These are phyloP conservation scores for Ceratobasidium theobromae DNA, from an alignment of 1,284 basidiomycete species.

Conservation along the genomic window DNA sequence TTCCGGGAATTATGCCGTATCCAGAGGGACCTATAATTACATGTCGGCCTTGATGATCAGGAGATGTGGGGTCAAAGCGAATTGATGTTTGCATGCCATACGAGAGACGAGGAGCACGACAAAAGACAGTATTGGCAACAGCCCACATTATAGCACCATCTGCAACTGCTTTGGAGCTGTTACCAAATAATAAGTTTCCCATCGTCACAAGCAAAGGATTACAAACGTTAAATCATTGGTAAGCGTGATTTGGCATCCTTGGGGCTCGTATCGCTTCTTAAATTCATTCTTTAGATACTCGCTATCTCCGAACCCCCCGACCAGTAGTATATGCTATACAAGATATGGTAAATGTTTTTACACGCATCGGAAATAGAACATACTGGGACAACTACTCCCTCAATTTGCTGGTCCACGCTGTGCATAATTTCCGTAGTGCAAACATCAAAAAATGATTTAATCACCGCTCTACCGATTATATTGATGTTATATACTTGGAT, in stretches of 20 bases:
- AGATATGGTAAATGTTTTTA: not conserved
- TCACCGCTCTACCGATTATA: not conserved
- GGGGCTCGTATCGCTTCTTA: not conserved
- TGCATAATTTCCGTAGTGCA: conserved; percentile 2
- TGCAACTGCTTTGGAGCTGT: too few species aligned
- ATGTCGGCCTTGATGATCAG: too few species aligned
- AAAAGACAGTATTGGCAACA: too few species aligned
- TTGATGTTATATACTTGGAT: not conserved
- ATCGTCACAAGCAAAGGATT: too few species aligned
- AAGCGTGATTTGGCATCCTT: not conserved
- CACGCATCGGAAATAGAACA: not conserved
- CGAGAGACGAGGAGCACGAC: too few species aligned
- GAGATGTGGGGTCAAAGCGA: too few species aligned
- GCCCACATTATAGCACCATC: too few species aligned
- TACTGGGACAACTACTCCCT: not conserved
- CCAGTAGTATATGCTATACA: conserved; percentile 29
- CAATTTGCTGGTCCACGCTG: conserved; percentile 13
- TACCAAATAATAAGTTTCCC: too few species aligned
- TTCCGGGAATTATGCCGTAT: too few species aligned
- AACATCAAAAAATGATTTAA: conserved; percentile 20
- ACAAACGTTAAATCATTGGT: conserved; percentile 23
- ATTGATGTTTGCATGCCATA: too few species aligned
- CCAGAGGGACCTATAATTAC: too few species aligned
- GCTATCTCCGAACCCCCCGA: conserved; percentile 31
- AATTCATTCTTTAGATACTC: conserved; percentile 13